Conservation (phyloP, 2,329 filamentous ascomycete species). For the Paraphaeosphaeria sporulosa region DNA sequence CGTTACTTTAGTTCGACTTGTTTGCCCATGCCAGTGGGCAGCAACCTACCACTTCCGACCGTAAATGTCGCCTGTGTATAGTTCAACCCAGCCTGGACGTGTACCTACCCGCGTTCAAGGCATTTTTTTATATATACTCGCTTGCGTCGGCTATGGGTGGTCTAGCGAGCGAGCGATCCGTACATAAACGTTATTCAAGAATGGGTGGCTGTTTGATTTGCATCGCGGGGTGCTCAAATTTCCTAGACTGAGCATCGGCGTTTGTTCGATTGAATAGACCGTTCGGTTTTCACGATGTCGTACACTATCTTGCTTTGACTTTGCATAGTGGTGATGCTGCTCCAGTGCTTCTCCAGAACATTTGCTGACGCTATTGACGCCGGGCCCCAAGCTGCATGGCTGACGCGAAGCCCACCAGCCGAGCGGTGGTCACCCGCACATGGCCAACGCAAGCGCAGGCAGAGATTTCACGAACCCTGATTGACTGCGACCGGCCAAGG, state of each 20-base stretch:
- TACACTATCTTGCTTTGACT: background rate
- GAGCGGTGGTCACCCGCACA: slow-evolving; percentile 18
- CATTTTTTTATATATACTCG: slow-evolving; percentile 30
- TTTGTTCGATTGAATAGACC: slow-evolving; percentile 13
- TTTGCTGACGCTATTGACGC: slow-evolving; percentile 4
- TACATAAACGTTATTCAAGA: slow-evolving; percentile 30
- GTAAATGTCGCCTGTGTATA: slow-evolving; percentile 48
- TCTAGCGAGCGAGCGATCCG: slow-evolving; percentile 23
- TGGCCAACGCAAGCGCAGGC: slow-evolving; percentile 19
- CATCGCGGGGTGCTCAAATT: slow-evolving; percentile 27
- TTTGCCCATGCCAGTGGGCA: slow-evolving; percentile 22
- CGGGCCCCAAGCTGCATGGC: slow-evolving; percentile 30
- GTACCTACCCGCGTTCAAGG: slow-evolving; percentile 28
- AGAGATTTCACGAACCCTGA: slow-evolving; percentile 17
- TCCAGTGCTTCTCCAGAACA: background rate
- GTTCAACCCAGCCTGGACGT: slow-evolving; percentile 34
- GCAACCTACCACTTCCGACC: slow-evolving; percentile 29
- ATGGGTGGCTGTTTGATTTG: slow-evolving; percentile 23
- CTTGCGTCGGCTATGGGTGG: slow-evolving; percentile 18
- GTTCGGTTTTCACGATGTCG: slow-evolving; percentile 5
- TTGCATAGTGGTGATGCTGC: background rate
- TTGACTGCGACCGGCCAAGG: slow-evolving; percentile 3
- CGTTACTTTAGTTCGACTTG: slow-evolving; percentile 26
- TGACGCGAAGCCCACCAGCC: slow-evolving; percentile 25
- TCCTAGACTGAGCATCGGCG: slow-evolving; percentile 34